These are phyloP conservation scores for Schoenoplectus triqueter DNA, from an alignment of 202 grass and related monocot species.

Conservation along the genomic window DNA sequence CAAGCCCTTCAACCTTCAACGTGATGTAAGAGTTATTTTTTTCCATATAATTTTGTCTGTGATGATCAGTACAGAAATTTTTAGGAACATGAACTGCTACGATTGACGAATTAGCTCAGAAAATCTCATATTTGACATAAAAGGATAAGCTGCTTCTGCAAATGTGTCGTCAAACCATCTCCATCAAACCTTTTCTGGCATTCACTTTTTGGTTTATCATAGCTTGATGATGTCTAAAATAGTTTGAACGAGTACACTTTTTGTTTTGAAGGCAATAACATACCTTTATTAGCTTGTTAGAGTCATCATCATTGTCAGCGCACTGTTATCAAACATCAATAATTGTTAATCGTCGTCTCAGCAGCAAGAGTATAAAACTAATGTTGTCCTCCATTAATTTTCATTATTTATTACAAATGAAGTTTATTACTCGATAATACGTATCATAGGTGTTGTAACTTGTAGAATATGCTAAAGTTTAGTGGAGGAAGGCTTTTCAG, in stretches of 20 bases:
- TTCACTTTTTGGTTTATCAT: conserved; percentile 23
- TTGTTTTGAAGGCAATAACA: neutral
- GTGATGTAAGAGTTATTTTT: no score
- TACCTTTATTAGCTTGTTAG: conserved; percentile 21
- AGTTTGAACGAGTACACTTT: neutral
- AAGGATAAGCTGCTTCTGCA: neutral
- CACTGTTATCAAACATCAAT: conserved; percentile 3
- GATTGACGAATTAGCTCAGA: neutral
- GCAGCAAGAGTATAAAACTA: neutral
- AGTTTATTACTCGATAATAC: neutral
- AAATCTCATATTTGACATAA: neutral
- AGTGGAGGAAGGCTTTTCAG: conserved; percentile 33
- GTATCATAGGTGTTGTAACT: neutral
- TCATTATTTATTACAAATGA: neutral
- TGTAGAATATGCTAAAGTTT: conserved; percentile 8
- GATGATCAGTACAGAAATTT: neutral
- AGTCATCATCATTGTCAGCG: conserved; percentile 13
- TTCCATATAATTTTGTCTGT: no score
- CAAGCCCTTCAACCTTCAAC: neutral
- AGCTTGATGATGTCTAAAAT: neutral
- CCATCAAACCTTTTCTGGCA: conserved; percentile 25
- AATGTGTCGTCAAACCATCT: conserved; percentile 15
- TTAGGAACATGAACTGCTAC: neutral
- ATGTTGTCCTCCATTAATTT: conserved; percentile 20
- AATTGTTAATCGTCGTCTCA: conserved; percentile 3